phyloP scores from a whole-genome alignment of 2,329 filamentous ascomycete genomes.

The Seiridium cupressi region DNA sequence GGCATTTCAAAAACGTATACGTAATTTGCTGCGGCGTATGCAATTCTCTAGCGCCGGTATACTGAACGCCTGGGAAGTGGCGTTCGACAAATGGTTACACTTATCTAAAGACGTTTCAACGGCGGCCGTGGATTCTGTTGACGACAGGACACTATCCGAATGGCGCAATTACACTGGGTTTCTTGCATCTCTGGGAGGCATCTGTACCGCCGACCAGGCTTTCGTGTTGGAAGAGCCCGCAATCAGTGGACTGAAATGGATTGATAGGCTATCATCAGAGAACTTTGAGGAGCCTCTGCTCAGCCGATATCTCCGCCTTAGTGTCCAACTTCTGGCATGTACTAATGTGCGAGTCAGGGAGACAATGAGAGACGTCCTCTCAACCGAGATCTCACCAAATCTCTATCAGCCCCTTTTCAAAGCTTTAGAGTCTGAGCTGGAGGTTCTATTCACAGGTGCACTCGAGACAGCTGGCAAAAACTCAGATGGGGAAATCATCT shows the following conservation, averaged over 20 bases:
- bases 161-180: conserved; percentile 72
- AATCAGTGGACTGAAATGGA: conserved; percentile 60
- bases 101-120: conserved; percentile 62
- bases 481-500: conserved; percentile 60
- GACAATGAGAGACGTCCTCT: conserved; percentile 64
- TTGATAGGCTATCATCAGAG: conserved; percentile 59
- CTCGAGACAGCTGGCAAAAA: conserved; percentile 49
- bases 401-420: conserved; percentile 64
- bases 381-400: conserved; percentile 60
- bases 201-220: conserved; percentile 61
- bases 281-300: conserved; percentile 60
- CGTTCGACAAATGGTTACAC: conserved; percentile 64
- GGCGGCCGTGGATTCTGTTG: conserved; percentile 46
- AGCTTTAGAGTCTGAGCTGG: conserved; percentile 63
- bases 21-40: conserved; percentile 58
- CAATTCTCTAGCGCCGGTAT: conserved; percentile 65
- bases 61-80: conserved; percentile 63
- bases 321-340: conserved; percentile 64
- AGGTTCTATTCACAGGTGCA: conserved; percentile 58
- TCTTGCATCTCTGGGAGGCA: conserved; percentile 63
- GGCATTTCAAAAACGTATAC: conserved; percentile 66
- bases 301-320: conserved; percentile 58
- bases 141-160: conserved; percentile 57
- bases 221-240: conserved; percentile 56
- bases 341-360: conserved; percentile 64